Base-by-base conservation (phyloP, 2,329 filamentous ascomycete genomes). In the Monosporascus sp. region DNA sequence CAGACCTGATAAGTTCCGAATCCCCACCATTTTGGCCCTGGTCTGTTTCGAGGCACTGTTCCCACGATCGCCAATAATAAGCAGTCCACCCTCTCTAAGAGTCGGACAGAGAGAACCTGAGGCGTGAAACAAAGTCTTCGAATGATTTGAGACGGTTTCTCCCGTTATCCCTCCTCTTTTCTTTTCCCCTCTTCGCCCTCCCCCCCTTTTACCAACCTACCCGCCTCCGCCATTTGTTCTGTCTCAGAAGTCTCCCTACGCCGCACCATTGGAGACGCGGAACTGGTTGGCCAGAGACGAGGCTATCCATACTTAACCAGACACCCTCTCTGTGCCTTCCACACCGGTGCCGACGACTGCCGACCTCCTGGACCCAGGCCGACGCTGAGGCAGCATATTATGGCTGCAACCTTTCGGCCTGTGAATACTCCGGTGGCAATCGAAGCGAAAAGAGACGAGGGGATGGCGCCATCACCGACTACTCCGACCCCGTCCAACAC, bases 401-500 rank as follows among this genome's bases (percentile, higher is more conserved):
- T 79, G 77, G 76, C 76, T 60, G 72, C 75, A 54, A 65, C 75
- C 38, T 79, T 79, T 52, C 71, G 74, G 57, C 71, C 77, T 31
- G 76, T 78, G 56, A 79, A 79, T 61, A 72, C 72, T 52, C 66
- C 70, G 50, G 65, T 62, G 59, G 57, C 58, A 51, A 63, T 65
- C 47, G 64, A 65, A 52, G 51, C 57, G 46, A 62, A 67, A 45
- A 60, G 60, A 35, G 64, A 64, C 52, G 63, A 66, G 24, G 56
- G 50, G 43, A 55, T 60, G 37, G 60, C 58, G 22, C 56, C 58
- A 25, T 68, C 65, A 44, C 65, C 67, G 1, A 65, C 64, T 18
- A 67, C 56, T 73, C 66, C 79, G 54, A 89, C 87, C 2, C 86
- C 87, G 0, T 89, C 86, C 25, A 79, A 82, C 66, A 73, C 78